phyloP scores from a whole-genome alignment of 225 moss, liverwort and hornwort species.

The Physcomitrium patens region DNA sequence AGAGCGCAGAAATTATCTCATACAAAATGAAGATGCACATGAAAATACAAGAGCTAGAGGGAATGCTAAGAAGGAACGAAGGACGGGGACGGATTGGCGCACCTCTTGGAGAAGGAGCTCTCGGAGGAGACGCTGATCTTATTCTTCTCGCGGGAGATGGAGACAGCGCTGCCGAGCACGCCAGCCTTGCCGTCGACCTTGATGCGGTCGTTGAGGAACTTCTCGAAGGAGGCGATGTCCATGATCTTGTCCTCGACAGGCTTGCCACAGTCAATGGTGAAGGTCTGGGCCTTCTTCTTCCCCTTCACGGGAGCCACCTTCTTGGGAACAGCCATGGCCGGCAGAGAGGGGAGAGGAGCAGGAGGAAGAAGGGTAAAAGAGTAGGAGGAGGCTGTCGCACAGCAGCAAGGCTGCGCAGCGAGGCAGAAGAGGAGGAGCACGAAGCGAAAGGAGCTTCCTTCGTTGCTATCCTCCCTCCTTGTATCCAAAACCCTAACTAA shows the following conservation, averaged over 20 bases:
- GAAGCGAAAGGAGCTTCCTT: too few relatives aligned
- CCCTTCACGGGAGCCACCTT: slow-evolving; percentile 37
- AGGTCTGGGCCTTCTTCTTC: slow-evolving; percentile 75
- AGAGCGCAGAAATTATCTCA: too few relatives aligned
- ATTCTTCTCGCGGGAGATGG: slow-evolving; percentile 66
- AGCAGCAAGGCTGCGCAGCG: too few relatives aligned
- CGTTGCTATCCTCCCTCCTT: too few relatives aligned
- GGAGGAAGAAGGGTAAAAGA: too few relatives aligned
- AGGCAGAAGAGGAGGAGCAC: too few relatives aligned
- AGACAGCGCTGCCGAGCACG: slow-evolving; percentile 62
- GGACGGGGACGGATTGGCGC: neutral
- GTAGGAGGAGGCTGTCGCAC: too few relatives aligned
- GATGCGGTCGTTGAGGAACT: slow-evolving; percentile 75
- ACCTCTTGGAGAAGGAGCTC: slow-evolving; percentile 77
- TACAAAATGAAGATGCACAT: too few relatives aligned
- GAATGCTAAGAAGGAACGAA: neutral
- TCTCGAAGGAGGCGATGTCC: slow-evolving; percentile 83
- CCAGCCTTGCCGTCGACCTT: slow-evolving; percentile 81
- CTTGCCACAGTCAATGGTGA: slow-evolving; percentile 79
- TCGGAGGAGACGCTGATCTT: slow-evolving; percentile 76
- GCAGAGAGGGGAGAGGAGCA: too few relatives aligned
- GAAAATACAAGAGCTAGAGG: too few relatives aligned
- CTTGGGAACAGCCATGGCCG: slow-evolving; percentile 33
- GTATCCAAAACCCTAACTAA: too few relatives aligned
- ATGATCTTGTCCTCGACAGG: slow-evolving; percentile 85